Conservation (phyloP, 441 rosid species). For the Eruca vesicaria region DNA sequence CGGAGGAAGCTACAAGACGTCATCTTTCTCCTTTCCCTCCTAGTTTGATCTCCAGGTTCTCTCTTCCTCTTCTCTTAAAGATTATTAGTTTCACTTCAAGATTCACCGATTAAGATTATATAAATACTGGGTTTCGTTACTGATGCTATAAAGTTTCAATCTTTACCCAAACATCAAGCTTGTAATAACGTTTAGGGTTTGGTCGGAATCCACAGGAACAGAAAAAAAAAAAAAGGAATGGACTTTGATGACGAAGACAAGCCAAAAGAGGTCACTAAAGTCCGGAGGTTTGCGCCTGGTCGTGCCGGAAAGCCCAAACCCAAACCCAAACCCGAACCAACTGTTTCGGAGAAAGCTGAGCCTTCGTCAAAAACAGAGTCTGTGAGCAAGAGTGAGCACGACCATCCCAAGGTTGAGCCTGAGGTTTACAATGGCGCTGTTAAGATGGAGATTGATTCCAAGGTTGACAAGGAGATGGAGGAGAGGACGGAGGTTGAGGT, state of each 20-base stretch:
- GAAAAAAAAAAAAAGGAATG: constrained; percentile 36
- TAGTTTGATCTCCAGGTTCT: background rate
- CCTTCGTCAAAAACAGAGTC: constrained; percentile 27
- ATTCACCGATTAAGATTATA: background rate
- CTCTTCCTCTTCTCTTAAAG: background rate
- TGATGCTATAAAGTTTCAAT: background rate
- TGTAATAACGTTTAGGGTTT: background rate
- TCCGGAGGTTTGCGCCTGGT: constrained; percentile 56
- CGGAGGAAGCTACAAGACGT: background rate
- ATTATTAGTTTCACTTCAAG: background rate
- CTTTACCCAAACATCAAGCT: background rate
- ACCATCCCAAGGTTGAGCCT: constrained; percentile 36
- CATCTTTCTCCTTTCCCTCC: background rate
- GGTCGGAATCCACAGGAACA: constrained; percentile 5
- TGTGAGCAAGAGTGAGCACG: constrained; percentile 32
- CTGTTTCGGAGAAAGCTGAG: constrained; percentile 1
- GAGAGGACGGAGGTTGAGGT: constrained; percentile 32
- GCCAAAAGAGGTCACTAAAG: constrained; percentile 44
- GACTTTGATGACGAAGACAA: constrained; percentile 60
- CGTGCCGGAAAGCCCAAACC: constrained; percentile 36
- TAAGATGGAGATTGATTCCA: constrained; percentile 58
- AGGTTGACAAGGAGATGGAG: constrained; percentile 30
- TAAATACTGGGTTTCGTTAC: background rate
- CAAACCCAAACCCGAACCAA: constrained; percentile 36
- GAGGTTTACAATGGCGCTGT: constrained; percentile 36